phyloP scores from a whole-genome alignment of 106 monocot genomes.

The Dactylorhiza incarnata region DNA sequence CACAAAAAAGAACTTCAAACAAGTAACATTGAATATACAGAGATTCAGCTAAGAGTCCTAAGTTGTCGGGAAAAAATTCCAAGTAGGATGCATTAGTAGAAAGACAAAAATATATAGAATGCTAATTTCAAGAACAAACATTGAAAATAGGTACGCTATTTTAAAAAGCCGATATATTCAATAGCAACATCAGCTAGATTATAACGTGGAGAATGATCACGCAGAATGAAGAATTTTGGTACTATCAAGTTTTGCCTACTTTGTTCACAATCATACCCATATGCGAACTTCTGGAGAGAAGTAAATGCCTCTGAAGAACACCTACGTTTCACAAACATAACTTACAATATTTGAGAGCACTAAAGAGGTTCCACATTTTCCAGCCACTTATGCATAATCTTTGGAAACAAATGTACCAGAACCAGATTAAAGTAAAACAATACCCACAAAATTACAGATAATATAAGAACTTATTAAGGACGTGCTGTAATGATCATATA shows the following conservation, averaged over 20 bases:
- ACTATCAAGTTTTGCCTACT: not conserved
- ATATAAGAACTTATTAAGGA: not conserved
- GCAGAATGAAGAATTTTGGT: not conserved
- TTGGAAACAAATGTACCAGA: not conserved
- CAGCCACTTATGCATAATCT: not conserved
- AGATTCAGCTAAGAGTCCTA: not conserved
- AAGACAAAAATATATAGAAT: not conserved
- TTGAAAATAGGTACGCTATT: not conserved
- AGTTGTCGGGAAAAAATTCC: not conserved
- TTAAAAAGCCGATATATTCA: not conserved
- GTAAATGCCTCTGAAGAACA: not conserved
- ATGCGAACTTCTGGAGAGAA: not conserved
- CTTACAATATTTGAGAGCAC: not conserved
- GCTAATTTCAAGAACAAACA: not conserved
- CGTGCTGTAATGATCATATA: not conserved
- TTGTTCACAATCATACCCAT: not conserved
- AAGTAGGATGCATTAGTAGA: not conserved
- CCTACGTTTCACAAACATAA: not conserved
- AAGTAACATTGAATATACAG: slow-evolving; percentile 1
- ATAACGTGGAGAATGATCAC: not conserved
- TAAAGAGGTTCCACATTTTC: not conserved
- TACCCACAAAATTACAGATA: not conserved
- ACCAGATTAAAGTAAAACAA: not conserved
- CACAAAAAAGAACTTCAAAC: not conserved
- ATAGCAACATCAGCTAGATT: not conserved